These are phyloP conservation scores for Tricholoma furcatifolium DNA, from an alignment of 768 basidiomycete species.

Conservation along the genomic window DNA sequence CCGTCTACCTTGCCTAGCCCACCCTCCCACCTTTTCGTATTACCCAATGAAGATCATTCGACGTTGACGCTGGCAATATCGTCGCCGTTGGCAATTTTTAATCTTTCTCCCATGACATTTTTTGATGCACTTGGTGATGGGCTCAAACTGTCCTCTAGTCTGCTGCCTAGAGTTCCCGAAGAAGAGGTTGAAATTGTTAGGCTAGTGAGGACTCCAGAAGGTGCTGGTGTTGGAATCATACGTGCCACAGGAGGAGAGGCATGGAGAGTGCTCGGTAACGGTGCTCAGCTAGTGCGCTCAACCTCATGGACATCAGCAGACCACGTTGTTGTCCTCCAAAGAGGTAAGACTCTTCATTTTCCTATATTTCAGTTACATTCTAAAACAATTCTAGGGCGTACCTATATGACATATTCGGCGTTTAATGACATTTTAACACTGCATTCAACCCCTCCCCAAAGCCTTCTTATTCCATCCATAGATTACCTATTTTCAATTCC, in stretches of 20 bases:
- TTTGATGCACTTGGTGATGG: constrained; percentile 60
- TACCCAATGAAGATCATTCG: constrained; percentile 44
- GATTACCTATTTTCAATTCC: constrained; percentile 68
- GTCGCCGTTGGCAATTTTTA: constrained; percentile 62
- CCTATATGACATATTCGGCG: constrained; percentile 58
- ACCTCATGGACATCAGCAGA: constrained; percentile 58
- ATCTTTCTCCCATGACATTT: constrained; percentile 57
- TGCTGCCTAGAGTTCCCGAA: constrained; percentile 34
- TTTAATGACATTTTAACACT: constrained; percentile 48
- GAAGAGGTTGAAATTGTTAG: constrained; percentile 55
- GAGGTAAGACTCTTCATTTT: constrained; percentile 41
- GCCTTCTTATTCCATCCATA: constrained; percentile 47
- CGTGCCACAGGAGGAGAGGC: constrained; percentile 60
- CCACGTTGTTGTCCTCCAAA: constrained; percentile 67
- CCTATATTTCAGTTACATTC: background rate
- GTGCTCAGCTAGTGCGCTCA: constrained; percentile 45
- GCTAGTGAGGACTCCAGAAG: constrained; percentile 79
- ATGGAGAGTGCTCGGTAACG: constrained; percentile 54
- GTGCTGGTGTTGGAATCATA: constrained; percentile 68
- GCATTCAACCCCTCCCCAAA: constrained; percentile 45
- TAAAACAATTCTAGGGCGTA: constrained; percentile 37
- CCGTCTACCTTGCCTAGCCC: constrained; percentile 45
- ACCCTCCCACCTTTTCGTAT: constrained; percentile 52
- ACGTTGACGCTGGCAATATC: constrained; percentile 61
- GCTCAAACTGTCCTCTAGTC: constrained; percentile 41